Evolutionary conservation across 73 alveolate species (phyloP).

Genomic region (Paramecium biaurelia): DNA sequence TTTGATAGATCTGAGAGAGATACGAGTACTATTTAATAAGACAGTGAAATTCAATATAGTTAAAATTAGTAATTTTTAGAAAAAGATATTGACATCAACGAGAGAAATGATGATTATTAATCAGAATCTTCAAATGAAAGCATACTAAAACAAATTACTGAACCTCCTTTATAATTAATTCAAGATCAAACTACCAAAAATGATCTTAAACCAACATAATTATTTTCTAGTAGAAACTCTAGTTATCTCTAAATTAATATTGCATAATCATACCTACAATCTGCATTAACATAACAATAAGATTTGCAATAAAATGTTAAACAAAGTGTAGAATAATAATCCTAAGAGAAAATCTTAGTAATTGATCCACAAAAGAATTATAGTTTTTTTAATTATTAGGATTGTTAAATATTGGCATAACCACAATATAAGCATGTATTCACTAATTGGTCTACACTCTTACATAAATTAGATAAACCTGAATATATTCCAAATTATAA

Average conservation of each 20-base stretch:
- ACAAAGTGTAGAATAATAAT: neutral
- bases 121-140: constrained; percentile 37
- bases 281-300: neutral
- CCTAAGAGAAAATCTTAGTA: neutral
- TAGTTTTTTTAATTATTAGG: neutral
- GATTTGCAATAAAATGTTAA: neutral
- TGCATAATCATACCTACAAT: neutral
- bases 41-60: neutral
- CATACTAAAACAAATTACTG: neutral
- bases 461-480: constrained; percentile 12
- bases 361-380: neutral
- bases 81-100: neutral
- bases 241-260: neutral
- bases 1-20: neutral
- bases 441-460: constrained; percentile 36
- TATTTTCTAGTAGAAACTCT: neutral
- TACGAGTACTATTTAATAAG: neutral
- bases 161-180: neutral
- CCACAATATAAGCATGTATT: neutral
- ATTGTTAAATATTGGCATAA: neutral
- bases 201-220: neutral
- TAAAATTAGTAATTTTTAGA: neutral
- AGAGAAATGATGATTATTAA: neutral
- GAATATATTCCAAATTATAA: neutral
- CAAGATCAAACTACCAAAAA: neutral